These are phyloP conservation scores for Vaucheria bursata DNA, from an alignment of 352 stramenopile genomes.

Conservation along the genomic window DNA sequence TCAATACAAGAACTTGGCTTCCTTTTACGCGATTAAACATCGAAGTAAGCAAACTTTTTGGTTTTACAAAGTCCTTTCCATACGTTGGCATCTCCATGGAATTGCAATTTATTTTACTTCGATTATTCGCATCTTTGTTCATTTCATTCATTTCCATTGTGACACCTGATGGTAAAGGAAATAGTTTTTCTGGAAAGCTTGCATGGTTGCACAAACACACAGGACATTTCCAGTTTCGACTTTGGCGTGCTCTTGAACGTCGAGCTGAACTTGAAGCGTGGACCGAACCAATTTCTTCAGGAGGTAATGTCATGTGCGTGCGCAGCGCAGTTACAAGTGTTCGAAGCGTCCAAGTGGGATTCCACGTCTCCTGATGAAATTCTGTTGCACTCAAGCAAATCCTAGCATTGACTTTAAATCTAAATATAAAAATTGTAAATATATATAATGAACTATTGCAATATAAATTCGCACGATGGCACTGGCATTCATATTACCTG, in stretches of 20 bases:
- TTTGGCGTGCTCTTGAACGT: conserved; percentile 9
- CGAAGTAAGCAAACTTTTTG: too few species aligned
- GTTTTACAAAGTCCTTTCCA: too few species aligned
- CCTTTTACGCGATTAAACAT: too few species aligned
- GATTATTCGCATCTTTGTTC: too few species aligned
- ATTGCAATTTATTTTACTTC: too few species aligned
- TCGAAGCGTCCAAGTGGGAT: conserved; percentile 38
- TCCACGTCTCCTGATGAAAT: conserved; percentile 46
- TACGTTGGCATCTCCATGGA: too few species aligned
- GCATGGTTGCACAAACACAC: conserved; percentile 20
- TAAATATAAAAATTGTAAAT: background rate
- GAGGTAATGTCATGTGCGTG: conserved; percentile 34
- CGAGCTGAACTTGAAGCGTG: conserved; percentile 9
- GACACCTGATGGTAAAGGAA: too few species aligned
- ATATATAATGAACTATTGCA: background rate
- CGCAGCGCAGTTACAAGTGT: conserved; percentile 35
- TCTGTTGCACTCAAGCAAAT: conserved; percentile 44
- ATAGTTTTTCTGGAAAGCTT: conserved; percentile 18
- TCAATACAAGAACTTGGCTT: too few species aligned
- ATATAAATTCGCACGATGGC: too few species aligned
- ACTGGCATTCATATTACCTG: background rate
- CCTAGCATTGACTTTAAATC: background rate
- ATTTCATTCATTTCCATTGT: too few species aligned
- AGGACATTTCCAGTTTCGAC: conserved; percentile 24
- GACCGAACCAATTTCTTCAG: conserved; percentile 32